Evolutionary conservation across 148 eudicot species (phyloP), one percentile per base, ranked within the genome.

Genomic region (Fagopyrum tataricum): DNA sequence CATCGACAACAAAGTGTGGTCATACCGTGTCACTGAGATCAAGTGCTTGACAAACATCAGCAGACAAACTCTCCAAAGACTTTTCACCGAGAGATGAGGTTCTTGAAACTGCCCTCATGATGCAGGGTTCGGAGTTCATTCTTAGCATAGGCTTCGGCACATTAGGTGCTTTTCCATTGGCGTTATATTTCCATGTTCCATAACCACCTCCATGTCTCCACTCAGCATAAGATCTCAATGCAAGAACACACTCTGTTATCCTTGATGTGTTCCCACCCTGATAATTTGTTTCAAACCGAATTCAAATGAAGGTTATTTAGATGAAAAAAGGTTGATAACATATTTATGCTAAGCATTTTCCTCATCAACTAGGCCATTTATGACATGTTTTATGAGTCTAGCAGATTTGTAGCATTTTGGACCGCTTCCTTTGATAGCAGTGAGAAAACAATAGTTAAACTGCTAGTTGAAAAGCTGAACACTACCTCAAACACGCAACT

Each of bases 241-340:
- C 97, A 11, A 91, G 83, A 23, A 91, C 87, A 81, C 96, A 91
- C 75, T 81, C 85, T 73, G 91, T 90, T 39, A 94, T 81, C 81
- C 96, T 88, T 58, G 93, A 85, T 40, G 91, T 78, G 79, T 91
- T 88, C 37, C 98, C 98, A 79, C 97, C 98, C 98, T 94, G 71
- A 24, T 51, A 67, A 75, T 31, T 31, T 31, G 37, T 31, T 2
- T 31, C 37, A 31, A 31, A 31, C 37, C 37, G n/a, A 31, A 31
- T 31, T 31, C 37, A 42, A 14, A 68, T 2, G 52, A 9, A 8
- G 31, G 18, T 1, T 43, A 43, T 7, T 20, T 7, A 70, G 31
- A 70, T 4, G 15, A 44, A 9, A 6, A 43, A 70, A 18, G 72
- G 40, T 44, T 43, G 15, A 43, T 2, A 5, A 55, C 3, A 24